phyloP scores from a whole-genome alignment of 2,329 filamentous ascomycete species.

The Hymenoscyphus occultus region DNA sequence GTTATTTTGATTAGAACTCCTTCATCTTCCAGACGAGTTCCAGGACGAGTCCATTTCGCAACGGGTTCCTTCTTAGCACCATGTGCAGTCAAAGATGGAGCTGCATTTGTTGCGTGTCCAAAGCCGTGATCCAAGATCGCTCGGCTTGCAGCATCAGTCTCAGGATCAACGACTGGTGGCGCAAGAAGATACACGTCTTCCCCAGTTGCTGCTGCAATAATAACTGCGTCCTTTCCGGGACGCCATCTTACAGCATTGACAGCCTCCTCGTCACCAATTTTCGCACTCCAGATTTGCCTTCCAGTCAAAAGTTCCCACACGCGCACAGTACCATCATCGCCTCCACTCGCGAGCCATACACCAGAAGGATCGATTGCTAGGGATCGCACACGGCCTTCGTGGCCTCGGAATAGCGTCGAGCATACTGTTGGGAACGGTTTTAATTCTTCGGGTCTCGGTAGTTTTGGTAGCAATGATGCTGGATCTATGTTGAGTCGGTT shows the following conservation, averaged over 20 bases:
- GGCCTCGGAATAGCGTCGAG: slow-evolving; percentile 81
- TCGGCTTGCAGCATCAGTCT: slow-evolving; percentile 70
- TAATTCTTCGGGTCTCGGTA: slow-evolving; percentile 89
- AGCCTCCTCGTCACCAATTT: slow-evolving; percentile 72
- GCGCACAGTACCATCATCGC: slow-evolving; percentile 88
- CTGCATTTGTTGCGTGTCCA: slow-evolving; percentile 76
- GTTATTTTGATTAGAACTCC: slow-evolving; percentile 79
- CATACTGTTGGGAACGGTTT: slow-evolving; percentile 92
- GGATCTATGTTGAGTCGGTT: slow-evolving; percentile 97
- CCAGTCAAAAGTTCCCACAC: slow-evolving; percentile 88
- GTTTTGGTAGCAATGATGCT: slow-evolving; percentile 83
- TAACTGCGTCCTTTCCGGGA: slow-evolving; percentile 73
- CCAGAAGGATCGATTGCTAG: slow-evolving; percentile 83
- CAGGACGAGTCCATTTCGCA: slow-evolving; percentile 81
- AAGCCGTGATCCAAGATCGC: slow-evolving; percentile 85
- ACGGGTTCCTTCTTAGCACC: slow-evolving; percentile 69
- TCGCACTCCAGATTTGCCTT: slow-evolving; percentile 81
- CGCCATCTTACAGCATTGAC: slow-evolving; percentile 89
- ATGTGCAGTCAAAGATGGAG: slow-evolving; percentile 49
- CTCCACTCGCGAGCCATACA: slow-evolving; percentile 83
- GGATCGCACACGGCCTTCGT: slow-evolving; percentile 82
- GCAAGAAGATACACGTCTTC: slow-evolving; percentile 85
- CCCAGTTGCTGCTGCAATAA: slow-evolving; percentile 79
- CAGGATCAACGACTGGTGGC: slow-evolving; percentile 68
- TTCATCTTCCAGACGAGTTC: slow-evolving; percentile 67